Evolutionary conservation across 768 basidiomycete species (phyloP).

Genomic region (Lactifluus piperatus): DNA sequence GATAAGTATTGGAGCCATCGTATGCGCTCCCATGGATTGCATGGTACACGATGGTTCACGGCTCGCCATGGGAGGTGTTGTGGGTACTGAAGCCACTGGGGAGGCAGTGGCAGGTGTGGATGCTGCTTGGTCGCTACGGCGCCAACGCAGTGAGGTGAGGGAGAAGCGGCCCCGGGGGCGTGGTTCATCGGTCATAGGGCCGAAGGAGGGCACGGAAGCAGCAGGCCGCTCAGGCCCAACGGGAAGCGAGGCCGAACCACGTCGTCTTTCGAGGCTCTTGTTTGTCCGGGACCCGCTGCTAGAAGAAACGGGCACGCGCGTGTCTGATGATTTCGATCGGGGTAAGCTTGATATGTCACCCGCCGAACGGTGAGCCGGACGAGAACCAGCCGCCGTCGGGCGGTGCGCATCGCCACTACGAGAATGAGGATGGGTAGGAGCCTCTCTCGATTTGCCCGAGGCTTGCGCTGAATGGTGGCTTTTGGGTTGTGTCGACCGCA

Average conservation of each 20-base stretch:
- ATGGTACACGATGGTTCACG: neutral
- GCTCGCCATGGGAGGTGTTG: conserved; percentile 6
- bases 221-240: neutral
- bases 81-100: neutral
- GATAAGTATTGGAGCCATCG: neutral
- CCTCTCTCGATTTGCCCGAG: conserved; percentile 2
- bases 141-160: conserved; percentile 15
- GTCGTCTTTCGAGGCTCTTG: conserved; percentile 2
- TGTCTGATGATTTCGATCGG: conserved; percentile 18
- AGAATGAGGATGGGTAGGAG: neutral
- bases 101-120: neutral
- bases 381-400: neutral
- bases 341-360: conserved; percentile 4
- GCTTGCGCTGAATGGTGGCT: neutral
- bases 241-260: conserved; percentile 15
- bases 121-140: conserved; percentile 9
- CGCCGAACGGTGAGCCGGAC: neutral
- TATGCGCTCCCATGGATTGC: neutral
- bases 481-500: neutral
- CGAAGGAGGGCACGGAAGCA: conserved; percentile 13
- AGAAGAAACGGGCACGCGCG: neutral
- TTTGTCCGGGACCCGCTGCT: neutral
- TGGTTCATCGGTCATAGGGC: conserved; percentile 4
- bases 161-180: conserved; percentile 20
- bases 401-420: neutral